Evolutionary conservation across 2,329 filamentous ascomycete genomes (phyloP), one percentile per base, ranked within the genome.

Genomic region (Sclerotinia glacialis): DNA sequence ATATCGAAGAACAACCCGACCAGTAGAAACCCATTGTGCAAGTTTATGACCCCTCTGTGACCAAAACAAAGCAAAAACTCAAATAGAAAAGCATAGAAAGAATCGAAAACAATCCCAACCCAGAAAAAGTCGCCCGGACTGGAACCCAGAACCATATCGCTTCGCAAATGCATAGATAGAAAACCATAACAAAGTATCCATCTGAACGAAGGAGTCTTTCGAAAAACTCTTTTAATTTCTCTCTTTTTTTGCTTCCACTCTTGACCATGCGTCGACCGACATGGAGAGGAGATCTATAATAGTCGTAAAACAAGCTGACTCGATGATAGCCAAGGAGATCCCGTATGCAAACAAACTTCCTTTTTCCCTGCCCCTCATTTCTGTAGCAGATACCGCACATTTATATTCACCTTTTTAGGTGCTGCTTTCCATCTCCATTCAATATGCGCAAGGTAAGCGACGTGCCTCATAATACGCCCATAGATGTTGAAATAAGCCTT

Each of bases 81-180:
- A 61, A 49, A 37, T 40, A 21, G 46, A 61, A 61, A 49, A 28
- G 37, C 31, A 37, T 31, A 37, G 18, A 54, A 53, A 61, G 46
- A 53, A 52, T 46, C 23, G 50, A 68, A 64, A 68, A 68, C 64
- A 68, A 65, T 67, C 63, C 68, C 67, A 67, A 58, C 63, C 63
- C 68, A 53, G 52, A 58, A 58, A 49, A 61, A 49, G 44, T 23
- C 58, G 23, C 53, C 52, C 56, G 59, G 67, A 53, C 55, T 50
- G 56, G 67, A 69, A 61, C 67, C 64, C 65, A 68, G 50, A 67
- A 65, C 65, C 72, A 71, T 65, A 58, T 55, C 65, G 61, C 65
- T 72, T 74, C 64, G 70, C 69, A 74, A 75, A 74, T 74, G 72
- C 73, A 70, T 71, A 64, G 70, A 69, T 63, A 65, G 67, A 70